Evolutionary conservation across 768 basidiomycete genomes (phyloP).

Genomic region (Leccinum incarnatum): DNA sequence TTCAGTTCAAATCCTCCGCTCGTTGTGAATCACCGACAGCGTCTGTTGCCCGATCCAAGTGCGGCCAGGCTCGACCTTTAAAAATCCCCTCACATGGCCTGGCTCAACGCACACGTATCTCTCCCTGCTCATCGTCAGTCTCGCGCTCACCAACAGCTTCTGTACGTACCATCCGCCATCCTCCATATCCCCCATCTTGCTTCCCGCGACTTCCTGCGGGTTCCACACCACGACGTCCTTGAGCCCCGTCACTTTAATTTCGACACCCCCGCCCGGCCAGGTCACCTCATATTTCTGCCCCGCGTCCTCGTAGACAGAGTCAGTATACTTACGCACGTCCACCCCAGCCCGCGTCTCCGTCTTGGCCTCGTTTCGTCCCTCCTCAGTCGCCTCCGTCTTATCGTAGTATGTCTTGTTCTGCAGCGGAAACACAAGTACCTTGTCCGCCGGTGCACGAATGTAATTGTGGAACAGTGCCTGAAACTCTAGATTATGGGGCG

Average conservation of each 20-base stretch:
- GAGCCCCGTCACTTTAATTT: slow-evolving; percentile 51
- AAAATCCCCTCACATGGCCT: slow-evolving; percentile 76
- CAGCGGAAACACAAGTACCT: slow-evolving; percentile 63
- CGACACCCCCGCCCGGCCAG: slow-evolving; percentile 58
- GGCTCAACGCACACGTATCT: slow-evolving; percentile 90
- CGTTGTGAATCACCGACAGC: slow-evolving; percentile 44
- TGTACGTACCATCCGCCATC: slow-evolving; percentile 71
- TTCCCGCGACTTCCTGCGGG: slow-evolving; percentile 67
- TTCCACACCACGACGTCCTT: slow-evolving; percentile 96
- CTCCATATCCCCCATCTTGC: slow-evolving; percentile 88
- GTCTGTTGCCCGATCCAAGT: slow-evolving; percentile 79
- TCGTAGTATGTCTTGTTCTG: slow-evolving; percentile 69
- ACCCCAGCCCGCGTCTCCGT: slow-evolving; percentile 60
- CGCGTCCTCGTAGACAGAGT: slow-evolving; percentile 74
- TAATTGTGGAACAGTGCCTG: slow-evolving; percentile 95
- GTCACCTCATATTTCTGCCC: slow-evolving; percentile 51
- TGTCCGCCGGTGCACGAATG: slow-evolving; percentile 59
- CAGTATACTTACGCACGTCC: slow-evolving; percentile 64
- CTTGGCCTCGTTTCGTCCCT: slow-evolving; percentile 48
- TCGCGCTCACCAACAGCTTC: background rate
- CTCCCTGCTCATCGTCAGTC: slow-evolving; percentile 49
- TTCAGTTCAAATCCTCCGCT: slow-evolving; percentile 20
- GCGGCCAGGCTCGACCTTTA: slow-evolving; percentile 55
- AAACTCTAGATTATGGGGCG: slow-evolving; percentile 62
- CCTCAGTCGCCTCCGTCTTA: slow-evolving; percentile 66